A percentile compares a stretch with the other conserved stretches of the same genome.
phyloP scores from a whole-genome alignment of 495 filamentous ascomycete genomes.

The Tuber melanosporum region DNA sequence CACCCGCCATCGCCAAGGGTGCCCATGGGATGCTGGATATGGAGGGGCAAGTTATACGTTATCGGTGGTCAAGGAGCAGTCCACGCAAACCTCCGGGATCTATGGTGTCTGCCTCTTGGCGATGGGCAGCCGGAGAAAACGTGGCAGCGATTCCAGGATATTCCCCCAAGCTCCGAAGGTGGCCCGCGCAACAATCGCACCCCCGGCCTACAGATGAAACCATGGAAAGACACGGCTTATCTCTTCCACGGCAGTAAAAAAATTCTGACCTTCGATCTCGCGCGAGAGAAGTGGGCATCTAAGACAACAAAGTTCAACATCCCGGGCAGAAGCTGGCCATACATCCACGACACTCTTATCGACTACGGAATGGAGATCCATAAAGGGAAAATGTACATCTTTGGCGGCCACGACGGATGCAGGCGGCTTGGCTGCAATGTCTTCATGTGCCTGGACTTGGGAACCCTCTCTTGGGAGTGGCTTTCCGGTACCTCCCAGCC shows the following conservation, averaged over 20 bases:
- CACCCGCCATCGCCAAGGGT: conserved; percentile 24
- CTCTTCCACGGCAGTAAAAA: conserved; percentile 27
- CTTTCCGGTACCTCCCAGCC: conserved; percentile 31
- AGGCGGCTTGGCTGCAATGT: conserved; percentile 33
- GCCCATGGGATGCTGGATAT: conserved; percentile 31
- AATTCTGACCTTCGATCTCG: conserved; percentile 26
- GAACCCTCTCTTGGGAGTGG: conserved; percentile 21
- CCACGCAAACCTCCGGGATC: conserved; percentile 28
- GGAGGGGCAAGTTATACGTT: conserved; percentile 27
- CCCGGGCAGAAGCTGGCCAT: conserved; percentile 26
- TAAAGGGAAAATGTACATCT: conserved; percentile 30
- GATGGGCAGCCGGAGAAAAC: neutral
- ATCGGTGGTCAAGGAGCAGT: conserved; percentile 23
- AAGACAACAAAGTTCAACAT: conserved; percentile 13
- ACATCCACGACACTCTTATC: conserved; percentile 12
- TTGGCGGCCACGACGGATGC: conserved; percentile 30
- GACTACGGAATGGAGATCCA: conserved; percentile 33
- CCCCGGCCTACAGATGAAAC: conserved; percentile 31
- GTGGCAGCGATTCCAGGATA: conserved; percentile 32
- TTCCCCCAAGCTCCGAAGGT: conserved; percentile 17
- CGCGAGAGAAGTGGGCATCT: conserved; percentile 17
- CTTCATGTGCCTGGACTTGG: conserved; percentile 29
- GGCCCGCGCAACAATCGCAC: conserved; percentile 24
- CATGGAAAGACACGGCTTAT: conserved; percentile 25
- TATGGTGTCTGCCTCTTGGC: conserved; percentile 25